Evolutionary conservation across 2,329 filamentous ascomycete species (phyloP).

Genomic region (Diaporthe capsici): DNA sequence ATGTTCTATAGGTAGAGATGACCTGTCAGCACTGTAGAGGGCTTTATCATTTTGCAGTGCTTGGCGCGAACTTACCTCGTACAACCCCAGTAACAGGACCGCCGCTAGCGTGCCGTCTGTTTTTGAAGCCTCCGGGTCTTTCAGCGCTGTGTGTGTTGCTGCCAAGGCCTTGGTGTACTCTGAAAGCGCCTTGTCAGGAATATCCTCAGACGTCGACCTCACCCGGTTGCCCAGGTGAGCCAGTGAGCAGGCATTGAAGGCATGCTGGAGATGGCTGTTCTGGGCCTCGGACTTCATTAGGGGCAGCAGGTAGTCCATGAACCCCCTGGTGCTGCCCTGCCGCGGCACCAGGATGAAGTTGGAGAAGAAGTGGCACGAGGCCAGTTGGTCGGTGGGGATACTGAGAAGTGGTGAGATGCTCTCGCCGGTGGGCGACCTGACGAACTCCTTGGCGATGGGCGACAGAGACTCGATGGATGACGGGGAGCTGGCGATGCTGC

Average conservation of each 20-base stretch:
- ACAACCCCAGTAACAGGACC: slow-evolving; percentile 72
- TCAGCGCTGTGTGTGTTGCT: slow-evolving; percentile 66
- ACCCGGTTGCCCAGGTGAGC: slow-evolving; percentile 69
- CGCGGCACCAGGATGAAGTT: slow-evolving; percentile 71
- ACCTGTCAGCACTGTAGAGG: background rate
- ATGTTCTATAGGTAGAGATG: slow-evolving; percentile 57
- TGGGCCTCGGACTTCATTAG: slow-evolving; percentile 62
- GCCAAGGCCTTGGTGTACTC: slow-evolving; percentile 70
- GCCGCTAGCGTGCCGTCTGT: slow-evolving; percentile 72
- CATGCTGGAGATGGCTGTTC: slow-evolving; percentile 65
- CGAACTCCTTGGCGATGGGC: slow-evolving; percentile 43
- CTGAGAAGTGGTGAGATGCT: slow-evolving; percentile 55
- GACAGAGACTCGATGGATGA: slow-evolving; percentile 41
- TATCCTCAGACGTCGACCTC: slow-evolving; percentile 50
- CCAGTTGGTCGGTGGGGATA: slow-evolving; percentile 67
- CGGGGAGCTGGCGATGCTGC: slow-evolving; percentile 43
- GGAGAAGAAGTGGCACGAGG: slow-evolving; percentile 71
- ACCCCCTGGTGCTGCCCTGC: slow-evolving; percentile 66
- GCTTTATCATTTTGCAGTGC: background rate
- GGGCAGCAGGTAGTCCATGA: slow-evolving; percentile 71
- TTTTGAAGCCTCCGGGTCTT: slow-evolving; percentile 62
- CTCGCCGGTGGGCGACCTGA: slow-evolving; percentile 45
- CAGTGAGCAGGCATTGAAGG: slow-evolving; percentile 72
- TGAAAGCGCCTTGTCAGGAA: slow-evolving; percentile 59
- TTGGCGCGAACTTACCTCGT: slow-evolving; percentile 60